Percentiles rank a stretch among this genome's conserved stretches.
phyloP scores from a whole-genome alignment of 176 grass and related monocot genomes.

The Tuctoria greenei region DNA sequence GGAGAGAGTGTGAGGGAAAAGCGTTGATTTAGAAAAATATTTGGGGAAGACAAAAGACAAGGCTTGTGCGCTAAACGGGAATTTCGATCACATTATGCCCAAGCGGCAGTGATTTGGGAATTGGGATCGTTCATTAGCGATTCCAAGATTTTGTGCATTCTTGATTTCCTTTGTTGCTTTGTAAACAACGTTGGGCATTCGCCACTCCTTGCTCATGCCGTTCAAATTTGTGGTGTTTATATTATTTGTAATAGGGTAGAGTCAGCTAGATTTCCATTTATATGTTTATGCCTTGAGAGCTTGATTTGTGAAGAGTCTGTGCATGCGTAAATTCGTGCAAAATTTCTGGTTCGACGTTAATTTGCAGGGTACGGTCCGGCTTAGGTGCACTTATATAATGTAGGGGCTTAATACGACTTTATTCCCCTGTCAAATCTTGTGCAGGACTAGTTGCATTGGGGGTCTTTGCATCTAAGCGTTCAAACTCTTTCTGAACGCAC shows the following conservation, averaged over 20 bases:
- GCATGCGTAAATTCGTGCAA: neutral
- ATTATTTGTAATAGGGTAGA: neutral
- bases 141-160: slow-evolving; percentile 46
- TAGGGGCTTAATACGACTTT: slow-evolving; percentile 22
- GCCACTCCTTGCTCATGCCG: neutral
- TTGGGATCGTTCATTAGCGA: slow-evolving; percentile 25
- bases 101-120: slow-evolving; percentile 18
- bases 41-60: neutral
- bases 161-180: slow-evolving; percentile 23
- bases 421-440: slow-evolving; percentile 35
- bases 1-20: neutral
- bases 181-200: slow-evolving; percentile 13
- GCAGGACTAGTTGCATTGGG: slow-evolving; percentile 29
- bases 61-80: slow-evolving; percentile 25
- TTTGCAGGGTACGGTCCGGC: neutral
- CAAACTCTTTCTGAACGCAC: slow-evolving; percentile 7
- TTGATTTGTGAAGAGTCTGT: neutral
- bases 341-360: neutral
- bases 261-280: neutral
- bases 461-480: slow-evolving; percentile 19
- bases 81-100: slow-evolving; percentile 36
- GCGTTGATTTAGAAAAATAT: neutral
- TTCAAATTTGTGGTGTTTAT: slow-evolving; percentile 19
- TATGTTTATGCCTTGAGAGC: neutral
- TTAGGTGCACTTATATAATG: neutral